Evolutionary conservation across 108 stramenopile genomes (phyloP), one percentile per base, ranked within the genome.

Genomic region (Schizochytrium sp.): DNA sequence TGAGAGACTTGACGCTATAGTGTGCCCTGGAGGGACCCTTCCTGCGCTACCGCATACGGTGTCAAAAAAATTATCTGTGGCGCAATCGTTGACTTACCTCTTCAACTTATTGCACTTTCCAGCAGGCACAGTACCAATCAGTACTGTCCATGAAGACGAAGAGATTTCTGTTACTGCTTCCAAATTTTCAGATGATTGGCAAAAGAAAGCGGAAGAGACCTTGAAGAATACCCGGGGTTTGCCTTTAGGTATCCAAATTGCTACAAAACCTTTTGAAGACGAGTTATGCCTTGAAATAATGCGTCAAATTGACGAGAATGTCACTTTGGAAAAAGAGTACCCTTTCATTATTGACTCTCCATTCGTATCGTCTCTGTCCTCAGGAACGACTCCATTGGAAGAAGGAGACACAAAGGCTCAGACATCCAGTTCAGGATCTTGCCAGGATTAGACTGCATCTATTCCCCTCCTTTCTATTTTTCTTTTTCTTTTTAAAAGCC

Each of bases 121-220:
- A n/a, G 92, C 92, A 7, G 93, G 93, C 19, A 58, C 89, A 19
- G 90, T 93, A 4, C 92, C 93, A 7, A 91, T 92, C 19, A 92
- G 92, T 4, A 19, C 41, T 3, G 91, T 93, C 10, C 89, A 53
- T 17, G 91, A 91, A 3, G 90, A 88, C 41, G 92, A 92, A 72
- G 91, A 91, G 59, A 56, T 88, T 38, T 42, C 46, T 47, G 88
- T 76, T 90, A 91, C 12, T 92, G 61, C 19, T 46, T 17, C 0
- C 46, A 56, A 40, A 91, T 28, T 90, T 72, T 56, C 89, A 8
- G 92, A 92, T 41, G 15, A 8, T 0, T 90, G 87, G 88, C 89
- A 90, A 13, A 28, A 89, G 60, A n/a, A 45, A 4, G 92, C 93
- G 4, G 38, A 47, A 49, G 57, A 19, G 46, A 50, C 91, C 8